phyloP scores from a whole-genome alignment of 2,329 filamentous ascomycete species.

The Aspergillus transmontanensis region DNA sequence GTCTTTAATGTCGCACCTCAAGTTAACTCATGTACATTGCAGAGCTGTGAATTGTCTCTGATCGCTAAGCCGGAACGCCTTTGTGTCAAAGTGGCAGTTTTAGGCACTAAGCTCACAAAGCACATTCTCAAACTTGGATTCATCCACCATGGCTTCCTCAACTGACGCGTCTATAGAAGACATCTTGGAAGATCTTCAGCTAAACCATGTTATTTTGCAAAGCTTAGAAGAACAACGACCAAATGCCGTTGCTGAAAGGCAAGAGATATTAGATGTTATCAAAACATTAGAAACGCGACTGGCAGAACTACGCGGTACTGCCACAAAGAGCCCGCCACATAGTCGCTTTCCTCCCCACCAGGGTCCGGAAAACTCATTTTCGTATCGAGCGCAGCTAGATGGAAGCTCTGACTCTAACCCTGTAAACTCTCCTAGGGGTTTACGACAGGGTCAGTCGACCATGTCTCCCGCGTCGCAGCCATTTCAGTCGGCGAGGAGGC shows the following conservation, averaged over 20 bases:
- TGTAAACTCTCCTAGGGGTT: conserved; percentile 1
- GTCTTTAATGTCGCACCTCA: not conserved
- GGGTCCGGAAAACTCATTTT: not conserved
- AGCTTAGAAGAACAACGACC: conserved; percentile 31
- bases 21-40: not conserved
- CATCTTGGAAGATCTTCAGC: conserved; percentile 35
- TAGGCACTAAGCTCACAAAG: not conserved
- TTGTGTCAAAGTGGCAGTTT: not conserved
- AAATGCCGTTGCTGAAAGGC: conserved; percentile 25
- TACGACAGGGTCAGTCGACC: conserved; percentile 8
- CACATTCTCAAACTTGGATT: not conserved
- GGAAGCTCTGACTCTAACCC: conserved; percentile 7
- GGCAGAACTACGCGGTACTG: conserved; percentile 23
- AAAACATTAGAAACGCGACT: conserved; percentile 28
- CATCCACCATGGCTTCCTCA: conserved; percentile 14
- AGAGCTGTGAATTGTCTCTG: not conserved
- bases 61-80: not conserved
- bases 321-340: conserved; percentile 2
- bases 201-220: conserved; percentile 33
- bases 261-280: conserved; percentile 31
- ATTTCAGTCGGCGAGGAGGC: not conserved
- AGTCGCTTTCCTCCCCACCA: conserved; percentile 2
- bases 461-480: conserved; percentile 9
- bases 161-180: conserved; percentile 25
- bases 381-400: conserved; percentile 18